phyloP scores from a whole-genome alignment of 352 stramenopile species.

The Phytopythium litorale region DNA sequence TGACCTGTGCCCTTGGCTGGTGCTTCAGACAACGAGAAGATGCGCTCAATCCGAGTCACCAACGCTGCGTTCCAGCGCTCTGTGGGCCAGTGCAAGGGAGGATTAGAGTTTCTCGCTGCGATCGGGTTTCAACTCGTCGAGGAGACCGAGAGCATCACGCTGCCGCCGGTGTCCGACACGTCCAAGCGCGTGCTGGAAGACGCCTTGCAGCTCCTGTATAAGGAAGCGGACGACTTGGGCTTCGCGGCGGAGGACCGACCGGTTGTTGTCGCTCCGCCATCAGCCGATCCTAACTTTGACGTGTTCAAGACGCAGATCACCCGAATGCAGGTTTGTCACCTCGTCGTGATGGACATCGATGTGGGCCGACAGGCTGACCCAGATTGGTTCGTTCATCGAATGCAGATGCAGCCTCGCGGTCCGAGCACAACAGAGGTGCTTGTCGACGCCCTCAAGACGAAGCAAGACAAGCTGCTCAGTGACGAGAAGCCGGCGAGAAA shows the following conservation, averaged over 20 bases:
- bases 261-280: slow-evolving; percentile 35
- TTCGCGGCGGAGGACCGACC: slow-evolving; percentile 46
- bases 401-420: slow-evolving; percentile 75
- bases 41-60: slow-evolving; percentile 74
- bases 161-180: slow-evolving; percentile 14
- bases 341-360: neutral
- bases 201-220: slow-evolving; percentile 50
- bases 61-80: slow-evolving; percentile 73
- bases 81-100: slow-evolving; percentile 61
- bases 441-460: slow-evolving; percentile 69
- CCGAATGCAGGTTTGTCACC: slow-evolving; percentile 48
- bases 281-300: slow-evolving; percentile 52
- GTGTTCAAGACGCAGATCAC: slow-evolving; percentile 85
- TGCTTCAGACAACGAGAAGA: slow-evolving; percentile 68
- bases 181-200: slow-evolving; percentile 40
- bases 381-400: neutral
- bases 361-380: neutral
- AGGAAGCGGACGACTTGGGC: slow-evolving; percentile 74
- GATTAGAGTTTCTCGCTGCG: slow-evolving; percentile 65
- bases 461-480: slow-evolving; percentile 65
- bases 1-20: neutral
- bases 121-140: slow-evolving; percentile 56
- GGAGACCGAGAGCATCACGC: slow-evolving; percentile 46
- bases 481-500: slow-evolving; percentile 63
- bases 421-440: slow-evolving; percentile 75